phyloP scores from a whole-genome alignment of 208 protist species.

The Leishmania braziliensis region DNA sequence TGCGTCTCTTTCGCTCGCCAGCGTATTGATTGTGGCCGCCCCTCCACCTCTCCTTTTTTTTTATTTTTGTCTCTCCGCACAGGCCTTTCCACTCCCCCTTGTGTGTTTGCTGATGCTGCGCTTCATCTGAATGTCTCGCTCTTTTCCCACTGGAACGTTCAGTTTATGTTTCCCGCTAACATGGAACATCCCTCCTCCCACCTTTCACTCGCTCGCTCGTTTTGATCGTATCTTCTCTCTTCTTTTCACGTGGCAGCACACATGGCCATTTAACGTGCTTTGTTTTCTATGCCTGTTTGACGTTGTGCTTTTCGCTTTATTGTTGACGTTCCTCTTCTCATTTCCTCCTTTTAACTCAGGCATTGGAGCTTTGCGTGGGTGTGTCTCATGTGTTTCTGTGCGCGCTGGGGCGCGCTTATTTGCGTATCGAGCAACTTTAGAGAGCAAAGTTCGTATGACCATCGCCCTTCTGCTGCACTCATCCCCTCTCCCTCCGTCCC shows the following conservation, averaged over 20 bases:
- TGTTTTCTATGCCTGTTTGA: no score
- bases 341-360: neutral
- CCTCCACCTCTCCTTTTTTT: neutral
- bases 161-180: neutral
- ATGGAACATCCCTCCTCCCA: neutral
- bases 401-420: neutral
- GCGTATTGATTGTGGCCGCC: neutral
- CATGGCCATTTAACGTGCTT: no score
- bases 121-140: neutral
- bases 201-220: neutral
- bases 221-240: neutral
- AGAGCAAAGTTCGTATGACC: neutral
- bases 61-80: neutral
- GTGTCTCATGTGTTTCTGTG: neutral
- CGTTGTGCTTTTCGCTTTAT: no score
- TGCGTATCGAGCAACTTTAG: neutral
- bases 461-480: neutral
- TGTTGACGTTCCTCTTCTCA: neutral
- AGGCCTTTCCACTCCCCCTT: no score
- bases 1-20: neutral
- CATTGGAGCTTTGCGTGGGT: neutral
- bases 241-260: no score
- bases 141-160: neutral
- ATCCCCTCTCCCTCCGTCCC: neutral
- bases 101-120: neutral